Evolutionary conservation across 805 yeast species (phyloP).

Genomic region (Zygosaccharomyces bisporus): DNA sequence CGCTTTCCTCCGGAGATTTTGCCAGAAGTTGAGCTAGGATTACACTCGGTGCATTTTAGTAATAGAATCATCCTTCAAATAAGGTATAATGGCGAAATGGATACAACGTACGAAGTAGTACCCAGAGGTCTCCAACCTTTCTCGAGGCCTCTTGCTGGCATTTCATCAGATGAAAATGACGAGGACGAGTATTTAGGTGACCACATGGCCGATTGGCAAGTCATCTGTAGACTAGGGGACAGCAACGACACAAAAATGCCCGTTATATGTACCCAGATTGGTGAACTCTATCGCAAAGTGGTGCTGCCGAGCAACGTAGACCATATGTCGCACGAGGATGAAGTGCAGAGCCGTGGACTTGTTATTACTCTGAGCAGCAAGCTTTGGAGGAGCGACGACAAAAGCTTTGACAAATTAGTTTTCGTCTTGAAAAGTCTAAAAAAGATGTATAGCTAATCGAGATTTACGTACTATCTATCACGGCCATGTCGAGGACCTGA

Average conservation of each 20-base stretch:
- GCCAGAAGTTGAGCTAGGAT: constrained; percentile 9
- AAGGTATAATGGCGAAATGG: constrained; percentile 37
- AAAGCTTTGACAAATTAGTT: constrained; percentile 43
- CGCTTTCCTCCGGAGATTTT: constrained; percentile 9
- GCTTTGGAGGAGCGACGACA: constrained; percentile 39
- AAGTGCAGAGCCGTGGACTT: constrained; percentile 20
- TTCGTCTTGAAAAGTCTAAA: constrained; percentile 39
- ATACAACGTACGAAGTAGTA: constrained; percentile 45
- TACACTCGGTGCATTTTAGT: constrained; percentile 25
- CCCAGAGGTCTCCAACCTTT: constrained; percentile 25
- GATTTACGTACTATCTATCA: constrained; percentile 43
- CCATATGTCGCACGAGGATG: constrained; percentile 11
- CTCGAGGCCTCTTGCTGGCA: constrained; percentile 24
- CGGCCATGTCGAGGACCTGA: constrained; percentile 88
- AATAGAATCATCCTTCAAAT: constrained; percentile 30
- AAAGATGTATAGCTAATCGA: constrained; percentile 23
- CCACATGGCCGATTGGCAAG: constrained; percentile 41
- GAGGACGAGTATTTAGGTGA: constrained; percentile 25
- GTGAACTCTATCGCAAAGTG: constrained; percentile 33
- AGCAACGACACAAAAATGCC: constrained; percentile 45
- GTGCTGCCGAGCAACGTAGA: constrained; percentile 22
- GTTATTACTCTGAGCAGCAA: constrained; percentile 45
- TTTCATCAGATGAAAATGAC: constrained; percentile 16
- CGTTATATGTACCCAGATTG: constrained; percentile 45
- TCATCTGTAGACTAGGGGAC: constrained; percentile 46